Evolutionary conservation across 208 protist genomes (phyloP), one percentile per base, ranked within the genome.

Genomic region (Kentomonas sorsogonicus): DNA sequence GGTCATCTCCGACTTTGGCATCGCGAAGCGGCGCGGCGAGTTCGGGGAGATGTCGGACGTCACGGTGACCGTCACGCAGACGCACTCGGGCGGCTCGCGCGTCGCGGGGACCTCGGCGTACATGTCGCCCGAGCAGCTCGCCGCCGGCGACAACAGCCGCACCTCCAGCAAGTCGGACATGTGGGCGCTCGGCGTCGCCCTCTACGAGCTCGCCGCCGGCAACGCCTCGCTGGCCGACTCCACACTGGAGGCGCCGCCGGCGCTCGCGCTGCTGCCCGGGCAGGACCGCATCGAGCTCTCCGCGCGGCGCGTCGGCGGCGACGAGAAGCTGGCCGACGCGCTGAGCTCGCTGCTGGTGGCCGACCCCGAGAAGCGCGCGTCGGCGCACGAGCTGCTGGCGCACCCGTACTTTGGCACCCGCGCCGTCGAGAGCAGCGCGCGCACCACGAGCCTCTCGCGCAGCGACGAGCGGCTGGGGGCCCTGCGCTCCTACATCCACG

Each of bases 1-100:
- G 1, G 72, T 85, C 18, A 66, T 96, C 40, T 65, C 80, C 6
- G 90, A 96, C 62, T 94, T 96, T 63, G 90, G 90, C 53, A 80
- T 87, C 30, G 77, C 75, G 9, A 81, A 77, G 67, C 60, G 78
- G 26, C 59, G 58, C 46, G 77, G 66, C 45, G 30, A 27, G 3
- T 74, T 77, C 23, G 74, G 74, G 23, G 66, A 73, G 34, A 34
- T 43, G 11, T 38, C 60, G 3, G 79, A 86, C 53, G 7, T 81
- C 43, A 83, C 74, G 30, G n/a, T 68, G 45, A 79, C 73, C 11
- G 33, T 57, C 29, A 69, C 61, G 0, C 63, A 22, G 33, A 79
- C 59, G 30, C 66, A 30, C 50, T 55, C 44, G 11, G 39, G 53
- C 34, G 33, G 11, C 13, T 29, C 9, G 23, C 43, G 45, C 11